Evolutionary conservation across 345 rosid species (phyloP), one percentile per base, ranked within the genome.

Genomic region (Iberis pinnata): DNA sequence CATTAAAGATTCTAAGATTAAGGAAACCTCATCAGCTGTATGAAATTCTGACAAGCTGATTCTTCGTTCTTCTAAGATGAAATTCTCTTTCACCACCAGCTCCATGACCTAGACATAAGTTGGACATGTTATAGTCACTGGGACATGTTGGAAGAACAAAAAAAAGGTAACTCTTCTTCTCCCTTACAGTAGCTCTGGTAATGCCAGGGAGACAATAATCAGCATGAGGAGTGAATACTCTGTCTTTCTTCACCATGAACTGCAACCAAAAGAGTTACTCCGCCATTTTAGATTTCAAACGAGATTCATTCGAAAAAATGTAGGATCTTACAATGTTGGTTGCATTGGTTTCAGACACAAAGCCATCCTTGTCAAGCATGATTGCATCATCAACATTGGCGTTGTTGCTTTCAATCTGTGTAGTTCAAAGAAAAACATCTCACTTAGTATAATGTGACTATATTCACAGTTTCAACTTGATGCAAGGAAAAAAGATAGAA

Each of bases 121-220:
- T 36, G 16, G 22, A 11, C 26, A 41, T 32, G 15, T 19, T 49
- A 8, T 38, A 27, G 2, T 15, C 24, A 49, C 18, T 17, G 26
- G n/a, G 24, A 29, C 8, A 49, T 11, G 16, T n/a, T 40, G 27
- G 2, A 16, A 16, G 31, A 35, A n/a, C n/a, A 32, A 16, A n/a
- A 16, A 53, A 48, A 46, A 36, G 26, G 36, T 45, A 56, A 20
- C 53, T 45, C 33, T 25, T 36, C 18, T 53, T 52, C 24, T 51
- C 54, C 32, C 60, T 82, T 70, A 85, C 97, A 42, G 95, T 83
- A 53, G 89, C 84, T 78, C 89, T 68, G 22, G 95, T 88, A 51
- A 85, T 85, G 32, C 97, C 97, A 8, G 97, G 95, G 56, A 88
- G 97, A 69, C 97, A 88, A 56, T 83, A 89, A 74, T 89, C 97